Evolutionary conservation across 2,329 filamentous ascomycete genomes (phyloP).

Genomic region (Exophiala viscosa): DNA sequence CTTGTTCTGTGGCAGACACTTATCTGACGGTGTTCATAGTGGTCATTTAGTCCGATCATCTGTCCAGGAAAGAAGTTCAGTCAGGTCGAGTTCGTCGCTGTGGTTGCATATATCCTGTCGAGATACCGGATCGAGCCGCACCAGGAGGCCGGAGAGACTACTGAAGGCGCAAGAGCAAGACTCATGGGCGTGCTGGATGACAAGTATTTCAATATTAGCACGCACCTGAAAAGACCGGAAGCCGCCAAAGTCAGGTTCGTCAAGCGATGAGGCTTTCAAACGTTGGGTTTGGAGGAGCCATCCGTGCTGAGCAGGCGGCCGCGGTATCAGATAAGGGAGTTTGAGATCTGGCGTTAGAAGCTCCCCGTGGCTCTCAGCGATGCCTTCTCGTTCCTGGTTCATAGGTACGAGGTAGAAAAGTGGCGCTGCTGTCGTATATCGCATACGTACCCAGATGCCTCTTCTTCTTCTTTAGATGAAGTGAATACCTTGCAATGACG

Average conservation of each 20-base stretch:
- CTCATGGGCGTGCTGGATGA: constrained; percentile 3
- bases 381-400: too few relatives aligned
- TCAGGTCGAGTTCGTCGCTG: constrained; percentile 35
- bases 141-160: background rate
- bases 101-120: constrained; percentile 22
- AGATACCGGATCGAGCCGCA: constrained; percentile 2
- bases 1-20: too few relatives aligned
- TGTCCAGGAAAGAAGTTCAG: constrained; percentile 35
- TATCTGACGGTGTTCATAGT: background rate
- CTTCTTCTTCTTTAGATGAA: too few relatives aligned
- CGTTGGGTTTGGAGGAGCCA: background rate
- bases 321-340: background rate
- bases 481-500: background rate
- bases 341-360: background rate
- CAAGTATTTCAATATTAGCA: constrained; percentile 7
- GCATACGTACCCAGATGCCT: too few relatives aligned
- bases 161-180: background rate
- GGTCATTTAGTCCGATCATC: constrained; percentile 1
- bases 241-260: constrained; percentile 1
- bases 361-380: background rate
- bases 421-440: too few relatives aligned
- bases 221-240: constrained; percentile 4
- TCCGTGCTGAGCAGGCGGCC: background rate
- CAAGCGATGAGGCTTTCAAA: background rate
- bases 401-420: too few relatives aligned